These are phyloP conservation scores for Pisolithus marmoratus DNA, from an alignment of 768 basidiomycete species.

Conservation along the genomic window DNA sequence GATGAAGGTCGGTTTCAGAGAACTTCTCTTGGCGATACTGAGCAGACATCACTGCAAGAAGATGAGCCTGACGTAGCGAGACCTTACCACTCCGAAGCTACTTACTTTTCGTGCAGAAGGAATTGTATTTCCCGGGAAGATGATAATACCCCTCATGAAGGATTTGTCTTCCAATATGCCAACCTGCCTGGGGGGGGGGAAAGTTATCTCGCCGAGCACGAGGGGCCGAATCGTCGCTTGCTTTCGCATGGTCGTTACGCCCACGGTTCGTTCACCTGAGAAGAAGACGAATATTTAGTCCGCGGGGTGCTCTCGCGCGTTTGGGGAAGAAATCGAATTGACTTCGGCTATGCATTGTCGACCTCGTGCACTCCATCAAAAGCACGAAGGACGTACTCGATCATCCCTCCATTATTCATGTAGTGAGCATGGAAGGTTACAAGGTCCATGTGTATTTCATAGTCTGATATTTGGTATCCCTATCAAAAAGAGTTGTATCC, in stretches of 20 bases:
- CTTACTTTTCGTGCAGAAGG: constrained; percentile 90
- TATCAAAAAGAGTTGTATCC: constrained; percentile 27
- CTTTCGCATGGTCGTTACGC: constrained; percentile 98
- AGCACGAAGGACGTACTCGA: constrained; percentile 64
- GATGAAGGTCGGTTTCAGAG: constrained; percentile 93
- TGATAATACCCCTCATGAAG: constrained; percentile 88
- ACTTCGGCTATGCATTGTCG: constrained; percentile 54
- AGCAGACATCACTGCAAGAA: constrained; percentile 73
- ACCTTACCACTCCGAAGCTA: background rate
- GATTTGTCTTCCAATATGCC: constrained; percentile 86
- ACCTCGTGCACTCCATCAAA: constrained; percentile 3
- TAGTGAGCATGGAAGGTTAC: constrained; percentile 69
- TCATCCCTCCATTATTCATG: constrained; percentile 63
- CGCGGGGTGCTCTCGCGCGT: constrained; percentile 53
- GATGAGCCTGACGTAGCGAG: background rate
- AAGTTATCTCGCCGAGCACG: background rate
- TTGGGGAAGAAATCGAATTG: constrained; percentile 89
- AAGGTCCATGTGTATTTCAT: constrained; percentile 89
- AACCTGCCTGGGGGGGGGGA: constrained; percentile 65
- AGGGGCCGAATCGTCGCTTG: constrained; percentile 32
- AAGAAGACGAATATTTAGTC: constrained; percentile 94
- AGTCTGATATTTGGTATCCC: constrained; percentile 92
- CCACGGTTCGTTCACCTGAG: constrained; percentile 92
- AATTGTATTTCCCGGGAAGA: constrained; percentile 95
- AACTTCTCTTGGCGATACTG: constrained; percentile 93